phyloP scores from a whole-genome alignment of 768 basidiomycete genomes.

The Leccinum ochraceum region DNA sequence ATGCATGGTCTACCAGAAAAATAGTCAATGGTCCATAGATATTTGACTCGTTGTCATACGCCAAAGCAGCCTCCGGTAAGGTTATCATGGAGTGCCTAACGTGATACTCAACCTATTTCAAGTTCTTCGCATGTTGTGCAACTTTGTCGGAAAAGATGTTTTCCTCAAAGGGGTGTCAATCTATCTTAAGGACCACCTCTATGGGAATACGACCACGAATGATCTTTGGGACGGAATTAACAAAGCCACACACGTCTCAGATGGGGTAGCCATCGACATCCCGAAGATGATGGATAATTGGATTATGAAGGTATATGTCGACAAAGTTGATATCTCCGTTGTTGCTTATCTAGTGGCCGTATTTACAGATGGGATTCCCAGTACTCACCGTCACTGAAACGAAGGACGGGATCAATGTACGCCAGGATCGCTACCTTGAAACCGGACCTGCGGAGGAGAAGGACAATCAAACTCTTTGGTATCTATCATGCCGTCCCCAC shows the following conservation, averaged over 20 bases:
- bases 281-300: conserved; percentile 87
- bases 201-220: conserved; percentile 78
- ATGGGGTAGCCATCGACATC: conserved; percentile 51
- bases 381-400: conserved; percentile 85
- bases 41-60: conserved; percentile 86
- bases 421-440: conserved; percentile 91
- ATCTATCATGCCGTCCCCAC: conserved; percentile 8
- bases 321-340: background rate
- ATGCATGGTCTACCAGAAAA: background rate
- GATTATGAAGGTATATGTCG: conserved; percentile 66
- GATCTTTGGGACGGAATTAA: conserved; percentile 89
- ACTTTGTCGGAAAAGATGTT: conserved; percentile 83
- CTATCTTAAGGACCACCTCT: conserved; percentile 88
- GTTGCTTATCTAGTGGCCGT: background rate
- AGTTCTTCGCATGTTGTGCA: conserved; percentile 94
- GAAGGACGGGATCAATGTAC: conserved; percentile 67
- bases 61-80: conserved; percentile 77
- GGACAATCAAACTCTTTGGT: conserved; percentile 91
- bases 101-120: conserved; percentile 2
- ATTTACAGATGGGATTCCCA: conserved; percentile 75
- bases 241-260: conserved; percentile 56
- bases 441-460: conserved; percentile 75
- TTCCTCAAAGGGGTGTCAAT: conserved; percentile 89
- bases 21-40: conserved; percentile 49
- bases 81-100: background rate